Evolutionary conservation across 2,329 filamentous ascomycete genomes (phyloP), one percentile per base, ranked within the genome.

Genomic region (Coniochaeta hoffmannii): DNA sequence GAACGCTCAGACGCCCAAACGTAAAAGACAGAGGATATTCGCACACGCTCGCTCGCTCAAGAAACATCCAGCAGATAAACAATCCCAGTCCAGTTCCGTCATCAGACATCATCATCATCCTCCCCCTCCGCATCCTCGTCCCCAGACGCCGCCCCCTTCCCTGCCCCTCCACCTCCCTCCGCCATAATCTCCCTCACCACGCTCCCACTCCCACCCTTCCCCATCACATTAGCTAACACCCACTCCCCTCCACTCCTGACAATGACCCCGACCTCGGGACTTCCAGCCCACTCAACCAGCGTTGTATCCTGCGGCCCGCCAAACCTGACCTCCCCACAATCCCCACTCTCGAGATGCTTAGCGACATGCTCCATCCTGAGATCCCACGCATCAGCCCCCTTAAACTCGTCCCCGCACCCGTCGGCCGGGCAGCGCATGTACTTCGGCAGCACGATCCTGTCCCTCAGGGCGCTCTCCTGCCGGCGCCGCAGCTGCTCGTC

Each of bases 281-380:
- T 63, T 11, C 65, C 67, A 0, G 73, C 74, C 75, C 75, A 78
- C 2, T 65, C 55, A 0, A 66, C 72, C n/a, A 78, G 64, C 0
- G 68, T 70, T 2, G 57, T 51, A 56, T 78, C 76, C 2, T 62
- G 59, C 17, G 59, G 59, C 3, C 72, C 71, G 3, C 75, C 75
- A 61, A 77, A 76, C 12, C 61, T 54, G 0, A 76, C 68, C 15
- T 59, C 59, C 10, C 68, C 68, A 3, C 64, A 57, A 4, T 71
- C 73, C 0, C 71, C 73, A 30, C 72, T 74, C 69, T 94, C 90
- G 49, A 93, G 77, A 68, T 97, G 92, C 57, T 82, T 79, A 0
- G 89, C 90, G 2, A 96, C 82, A 70, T 97, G 92, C 69, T 97
- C 92, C 84, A 96, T 90, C 24, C 89, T 79, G 56, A 86, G 79